Conservation (phyloP, 2,329 filamentous ascomycete genomes). For the Pseudophaeomoniella oleicola region DNA sequence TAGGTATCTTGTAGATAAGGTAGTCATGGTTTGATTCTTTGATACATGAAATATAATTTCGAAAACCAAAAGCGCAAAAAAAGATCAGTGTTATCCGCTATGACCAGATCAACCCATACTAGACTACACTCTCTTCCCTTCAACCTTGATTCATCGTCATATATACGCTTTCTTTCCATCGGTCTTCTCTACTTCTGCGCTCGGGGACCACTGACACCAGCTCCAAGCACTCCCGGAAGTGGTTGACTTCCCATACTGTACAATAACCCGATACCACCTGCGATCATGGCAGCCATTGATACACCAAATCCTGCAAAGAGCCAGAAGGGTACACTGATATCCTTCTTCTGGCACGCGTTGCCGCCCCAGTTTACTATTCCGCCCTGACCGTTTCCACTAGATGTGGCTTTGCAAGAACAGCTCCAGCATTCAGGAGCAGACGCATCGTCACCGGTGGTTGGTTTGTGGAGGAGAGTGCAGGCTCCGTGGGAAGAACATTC, state of each 20-base stretch:
- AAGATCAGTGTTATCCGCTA: too few species aligned
- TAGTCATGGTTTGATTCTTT: too few species aligned
- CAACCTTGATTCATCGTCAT: too few species aligned
- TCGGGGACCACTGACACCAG: constrained; percentile 65
- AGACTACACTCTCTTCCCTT: too few species aligned
- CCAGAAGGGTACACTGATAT: constrained; percentile 81
- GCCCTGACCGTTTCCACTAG: constrained; percentile 33
- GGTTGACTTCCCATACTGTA: constrained; percentile 75
- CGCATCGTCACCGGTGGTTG: constrained; percentile 24
- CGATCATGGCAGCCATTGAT: constrained; percentile 51
- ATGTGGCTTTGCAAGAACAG: constrained; percentile 57
- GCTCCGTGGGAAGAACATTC: constrained; percentile 71
- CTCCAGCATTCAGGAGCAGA: constrained; percentile 47
- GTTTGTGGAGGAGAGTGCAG: constrained; percentile 53
- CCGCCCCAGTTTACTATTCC: constrained; percentile 70
- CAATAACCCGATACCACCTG: constrained; percentile 61
- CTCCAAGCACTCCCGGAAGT: constrained; percentile 88
- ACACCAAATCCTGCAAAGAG: constrained; percentile 65
- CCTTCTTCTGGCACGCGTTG: constrained; percentile 75
- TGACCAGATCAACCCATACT: too few species aligned
- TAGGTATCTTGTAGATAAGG: too few species aligned
- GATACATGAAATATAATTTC: too few species aligned
- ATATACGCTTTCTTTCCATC: too few species aligned
- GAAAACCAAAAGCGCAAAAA: too few species aligned
- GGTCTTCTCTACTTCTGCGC: constrained; percentile 26